phyloP scores from a whole-genome alignment of 2,329 filamentous ascomycete species.

The Fusarium penzigii region DNA sequence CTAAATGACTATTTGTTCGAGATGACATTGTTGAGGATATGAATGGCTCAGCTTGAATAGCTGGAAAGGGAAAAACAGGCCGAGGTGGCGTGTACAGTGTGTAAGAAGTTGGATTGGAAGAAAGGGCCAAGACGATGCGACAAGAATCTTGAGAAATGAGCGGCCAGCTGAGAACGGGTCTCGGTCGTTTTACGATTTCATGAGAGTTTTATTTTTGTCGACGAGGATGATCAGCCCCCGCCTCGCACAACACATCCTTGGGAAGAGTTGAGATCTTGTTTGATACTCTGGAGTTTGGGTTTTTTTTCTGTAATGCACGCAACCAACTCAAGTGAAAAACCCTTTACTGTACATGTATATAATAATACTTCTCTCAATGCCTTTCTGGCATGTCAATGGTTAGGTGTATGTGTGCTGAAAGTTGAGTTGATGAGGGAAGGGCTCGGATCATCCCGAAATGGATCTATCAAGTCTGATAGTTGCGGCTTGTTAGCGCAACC shows the following conservation, averaged over 20 bases:
- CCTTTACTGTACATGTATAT: conserved; percentile 32
- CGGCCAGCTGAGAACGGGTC: conserved; percentile 21
- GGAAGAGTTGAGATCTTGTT: conserved; percentile 22
- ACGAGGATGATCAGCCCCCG: conserved; percentile 15
- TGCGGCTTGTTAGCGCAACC: no score
- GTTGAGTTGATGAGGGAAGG: no score
- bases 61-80: conserved; percentile 12
- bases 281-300: conserved; percentile 29
- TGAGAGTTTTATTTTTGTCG: conserved; percentile 10
- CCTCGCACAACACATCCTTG: conserved; percentile 14
- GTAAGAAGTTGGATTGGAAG: conserved; percentile 29
- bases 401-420: not conserved
- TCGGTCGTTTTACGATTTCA: conserved; percentile 10
- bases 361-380: conserved; percentile 31
- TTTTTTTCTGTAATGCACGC: conserved; percentile 27
- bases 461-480: no score
- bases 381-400: not conserved
- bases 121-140: conserved; percentile 3
- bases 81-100: conserved; percentile 27
- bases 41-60: not conserved
- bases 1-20: conserved; percentile 10
- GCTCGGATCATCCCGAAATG: no score
- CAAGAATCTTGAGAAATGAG: conserved; percentile 8
- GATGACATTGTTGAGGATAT: not conserved
- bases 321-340: conserved; percentile 12